Base-by-base conservation (phyloP, 768 basidiomycete genomes). In the Suillus brevipes region DNA sequence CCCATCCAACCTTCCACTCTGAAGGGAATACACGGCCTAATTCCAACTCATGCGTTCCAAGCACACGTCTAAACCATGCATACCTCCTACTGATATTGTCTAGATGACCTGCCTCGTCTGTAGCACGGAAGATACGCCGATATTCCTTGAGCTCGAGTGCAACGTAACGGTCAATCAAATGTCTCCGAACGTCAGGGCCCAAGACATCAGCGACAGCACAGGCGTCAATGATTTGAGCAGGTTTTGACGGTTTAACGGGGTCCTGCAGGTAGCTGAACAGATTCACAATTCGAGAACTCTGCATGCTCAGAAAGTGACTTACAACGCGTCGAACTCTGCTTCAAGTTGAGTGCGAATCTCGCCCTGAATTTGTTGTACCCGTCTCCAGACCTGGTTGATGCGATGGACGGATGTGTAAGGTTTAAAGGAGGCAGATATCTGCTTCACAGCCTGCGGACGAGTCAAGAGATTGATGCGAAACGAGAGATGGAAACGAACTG, bases 71-170 rank as follows among this genome's bases (percentile, higher is more conserved):
- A 78, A 98, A 99, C 95, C 96, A 99, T 5, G 95, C 94, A 70
- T 94, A 99, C 49, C 97, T 86, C 18, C 97, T 82, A 0, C 94
- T 87, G 7, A 97, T 83, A 68, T 99, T 99, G 79, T 99, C 97
- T 55, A 99, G 82, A 71, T 97, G 94, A 4, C 97, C 97, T 2
- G 97, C 95, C 77, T 99, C 97, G 67, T 97, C 95, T 6, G 89
- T 89, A 8, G 92, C 87, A 58, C 92, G 88, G 79, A 99, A 99
- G 73, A 99, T 96, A 25, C 95, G 89, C 13, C 95, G 89, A 74
- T 99, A 99, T 74, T 99, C 97, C 73, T 94, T 94, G 31, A 99
- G 83, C 69, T 97, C 94, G 18, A 96, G 83, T 12, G 90, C 87
- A 25, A 94, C 89, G 71, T 97, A 97, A 60, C 95, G 89, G 61